A percentile compares a stretch with the other conserved stretches of the same genome.
Evolutionary conservation across 1,284 basidiomycete species (phyloP).

Genomic region (Rhodotorula sp.): DNA sequence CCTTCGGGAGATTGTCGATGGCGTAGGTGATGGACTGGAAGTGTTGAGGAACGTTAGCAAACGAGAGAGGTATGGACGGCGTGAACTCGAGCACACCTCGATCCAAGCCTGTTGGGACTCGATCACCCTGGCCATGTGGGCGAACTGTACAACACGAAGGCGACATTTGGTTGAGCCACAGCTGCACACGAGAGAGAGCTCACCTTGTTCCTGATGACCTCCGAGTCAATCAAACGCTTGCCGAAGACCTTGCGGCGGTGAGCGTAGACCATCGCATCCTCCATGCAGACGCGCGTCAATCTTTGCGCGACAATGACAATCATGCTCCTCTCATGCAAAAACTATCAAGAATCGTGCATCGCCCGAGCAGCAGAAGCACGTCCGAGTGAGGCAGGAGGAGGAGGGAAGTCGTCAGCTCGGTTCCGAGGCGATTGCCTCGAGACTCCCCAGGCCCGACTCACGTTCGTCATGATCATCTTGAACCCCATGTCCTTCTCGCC

Average conservation of each 20-base stretch:
- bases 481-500: constrained; percentile 42
- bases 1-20: constrained; percentile 24
- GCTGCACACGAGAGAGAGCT: too few species aligned
- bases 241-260: constrained; percentile 39
- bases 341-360: neutral
- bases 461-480: constrained; percentile 32
- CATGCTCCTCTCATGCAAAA: constrained; percentile 2
- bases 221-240: constrained; percentile 39
- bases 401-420: too few species aligned
- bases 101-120: constrained; percentile 39
- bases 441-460: neutral
- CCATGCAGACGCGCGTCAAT: constrained; percentile 36
- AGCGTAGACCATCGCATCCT: constrained; percentile 40
- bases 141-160: too few species aligned
- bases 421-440: too few species aligned
- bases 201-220: constrained; percentile 43
- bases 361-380: neutral
- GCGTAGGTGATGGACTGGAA: constrained; percentile 38
- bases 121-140: constrained; percentile 41
- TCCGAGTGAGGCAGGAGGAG: too few species aligned
- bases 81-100: constrained; percentile 28
- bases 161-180: too few species aligned
- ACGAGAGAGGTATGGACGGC: too few species aligned
- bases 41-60: too few species aligned
- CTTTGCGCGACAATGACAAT: constrained; percentile 30